Evolutionary conservation across 2,329 filamentous ascomycete species (phyloP).

Genomic region (Colletotrichum musae): DNA sequence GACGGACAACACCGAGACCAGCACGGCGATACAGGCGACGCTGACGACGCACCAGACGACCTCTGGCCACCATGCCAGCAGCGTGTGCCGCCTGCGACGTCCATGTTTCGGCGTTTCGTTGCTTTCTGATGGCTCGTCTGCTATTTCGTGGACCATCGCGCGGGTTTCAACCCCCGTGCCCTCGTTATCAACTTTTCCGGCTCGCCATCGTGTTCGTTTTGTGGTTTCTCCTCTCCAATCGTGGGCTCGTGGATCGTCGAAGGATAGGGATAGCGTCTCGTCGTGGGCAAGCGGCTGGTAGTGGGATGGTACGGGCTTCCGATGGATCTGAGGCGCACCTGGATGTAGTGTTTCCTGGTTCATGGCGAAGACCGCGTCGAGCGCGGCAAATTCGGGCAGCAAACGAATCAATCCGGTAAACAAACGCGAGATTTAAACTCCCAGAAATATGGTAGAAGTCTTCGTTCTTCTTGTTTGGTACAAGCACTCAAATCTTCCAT

Average conservation of each 20-base stretch:
- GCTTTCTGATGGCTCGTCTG: not conserved
- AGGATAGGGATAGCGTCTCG: not conserved
- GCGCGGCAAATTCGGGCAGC: too few species aligned
- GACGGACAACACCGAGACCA: slow-evolving; percentile 25
- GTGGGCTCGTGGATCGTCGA: not conserved
- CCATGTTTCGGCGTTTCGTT: not conserved
- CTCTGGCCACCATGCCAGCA: slow-evolving; percentile 11
- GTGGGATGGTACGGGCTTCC: not conserved
- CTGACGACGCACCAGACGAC: slow-evolving; percentile 6
- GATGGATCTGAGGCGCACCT: too few species aligned
- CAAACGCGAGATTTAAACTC: too few species aligned
- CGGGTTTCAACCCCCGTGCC: not conserved
- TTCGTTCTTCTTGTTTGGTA: too few species aligned
- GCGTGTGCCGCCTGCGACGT: not conserved
- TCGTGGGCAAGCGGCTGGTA: not conserved
- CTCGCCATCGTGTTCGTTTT: not conserved
- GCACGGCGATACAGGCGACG: slow-evolving; percentile 43
- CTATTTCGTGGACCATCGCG: not conserved
- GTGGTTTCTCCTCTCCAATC: not conserved
- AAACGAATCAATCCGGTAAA: too few species aligned
- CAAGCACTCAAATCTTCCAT: too few species aligned
- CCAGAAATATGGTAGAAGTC: too few species aligned
- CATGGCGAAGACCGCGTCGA: too few species aligned
- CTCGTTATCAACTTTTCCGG: not conserved
- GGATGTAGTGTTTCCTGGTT: too few species aligned